These are phyloP conservation scores for Pseudogymnoascus sp. DNA, from an alignment of 2,329 filamentous ascomycete genomes.

Conservation along the genomic window DNA sequence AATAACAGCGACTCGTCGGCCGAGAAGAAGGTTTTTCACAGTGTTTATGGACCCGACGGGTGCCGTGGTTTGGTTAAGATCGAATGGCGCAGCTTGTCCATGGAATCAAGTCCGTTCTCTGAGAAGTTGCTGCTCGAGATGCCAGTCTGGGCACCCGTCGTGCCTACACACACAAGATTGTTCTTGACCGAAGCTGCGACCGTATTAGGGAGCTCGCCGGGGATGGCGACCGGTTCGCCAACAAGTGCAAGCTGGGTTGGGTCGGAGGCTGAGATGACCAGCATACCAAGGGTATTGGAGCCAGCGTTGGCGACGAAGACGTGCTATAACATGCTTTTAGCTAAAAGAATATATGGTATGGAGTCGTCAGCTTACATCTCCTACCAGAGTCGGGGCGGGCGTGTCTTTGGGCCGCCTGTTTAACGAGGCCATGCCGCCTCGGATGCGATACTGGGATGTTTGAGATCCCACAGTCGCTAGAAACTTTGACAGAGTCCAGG, in stretches of 20 bases:
- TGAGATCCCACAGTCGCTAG: background rate
- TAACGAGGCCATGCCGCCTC: background rate
- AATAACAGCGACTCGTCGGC: slow-evolving; percentile 43
- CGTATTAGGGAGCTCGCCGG: slow-evolving; percentile 45
- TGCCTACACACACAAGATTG: slow-evolving; percentile 38
- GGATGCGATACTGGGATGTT: background rate
- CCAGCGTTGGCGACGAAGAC: slow-evolving; percentile 49
- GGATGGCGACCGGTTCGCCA: slow-evolving; percentile 35
- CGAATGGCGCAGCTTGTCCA: slow-evolving; percentile 40
- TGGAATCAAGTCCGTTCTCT: slow-evolving; percentile 30
- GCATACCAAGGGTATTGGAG: slow-evolving; percentile 44
- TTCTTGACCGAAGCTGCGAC: background rate
- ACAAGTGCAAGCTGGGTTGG: slow-evolving; percentile 38
- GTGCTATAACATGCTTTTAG: slow-evolving; percentile 27
- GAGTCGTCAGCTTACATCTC: slow-evolving; percentile 35
- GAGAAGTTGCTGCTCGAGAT: slow-evolving; percentile 37
- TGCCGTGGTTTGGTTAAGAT: slow-evolving; percentile 48
- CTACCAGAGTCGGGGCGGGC: slow-evolving; percentile 37
- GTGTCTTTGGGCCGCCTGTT: background rate
- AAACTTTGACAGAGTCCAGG: background rate
- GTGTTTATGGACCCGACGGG: slow-evolving; percentile 50
- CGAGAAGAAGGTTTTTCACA: slow-evolving; percentile 50
- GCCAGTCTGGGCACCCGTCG: slow-evolving; percentile 37
- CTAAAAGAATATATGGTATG: background rate
- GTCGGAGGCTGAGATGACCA: slow-evolving; percentile 34